Percentiles rank a stretch among this genome's conserved stretches.
Evolutionary conservation across 2,329 filamentous ascomycete genomes (phyloP).

Genomic region (Fusarium sp.): DNA sequence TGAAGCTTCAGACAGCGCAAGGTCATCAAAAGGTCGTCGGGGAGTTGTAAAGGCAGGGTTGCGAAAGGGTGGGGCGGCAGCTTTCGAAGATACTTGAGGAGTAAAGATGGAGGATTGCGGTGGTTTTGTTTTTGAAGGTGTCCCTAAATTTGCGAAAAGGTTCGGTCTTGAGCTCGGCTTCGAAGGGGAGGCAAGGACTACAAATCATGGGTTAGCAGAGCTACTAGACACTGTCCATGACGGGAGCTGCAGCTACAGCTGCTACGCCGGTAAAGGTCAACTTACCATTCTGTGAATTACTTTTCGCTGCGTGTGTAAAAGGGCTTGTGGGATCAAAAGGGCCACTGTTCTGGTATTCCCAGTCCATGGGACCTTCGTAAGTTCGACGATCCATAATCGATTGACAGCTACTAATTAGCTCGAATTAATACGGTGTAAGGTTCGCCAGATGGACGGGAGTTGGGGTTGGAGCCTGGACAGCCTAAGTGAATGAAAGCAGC

Average conservation of each 20-base stretch:
- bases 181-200: constrained; percentile 56
- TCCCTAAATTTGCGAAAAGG: constrained; percentile 53
- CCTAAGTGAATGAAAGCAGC: constrained; percentile 26
- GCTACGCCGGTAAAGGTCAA: constrained; percentile 9
- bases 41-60: constrained; percentile 75
- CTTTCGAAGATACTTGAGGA: constrained; percentile 56
- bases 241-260: neutral
- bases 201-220: neutral
- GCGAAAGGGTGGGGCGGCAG: constrained; percentile 66
- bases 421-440: constrained; percentile 18
- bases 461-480: constrained; percentile 11
- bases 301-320: constrained; percentile 66
- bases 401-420: constrained; percentile 15
- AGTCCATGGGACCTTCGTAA: constrained; percentile 74
- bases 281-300: constrained; percentile 58
- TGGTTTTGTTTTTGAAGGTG: constrained; percentile 58
- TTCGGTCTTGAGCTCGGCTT: constrained; percentile 52
- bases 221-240: constrained; percentile 28
- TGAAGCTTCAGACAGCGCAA: constrained; percentile 66
- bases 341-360: constrained; percentile 70
- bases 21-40: constrained; percentile 67
- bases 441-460: neutral
- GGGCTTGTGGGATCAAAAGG: constrained; percentile 72
- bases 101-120: constrained; percentile 61
- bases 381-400: constrained; percentile 65